phyloP scores from a whole-genome alignment of 2,329 filamentous ascomycete genomes.

The Furcasterigmium sp. region DNA sequence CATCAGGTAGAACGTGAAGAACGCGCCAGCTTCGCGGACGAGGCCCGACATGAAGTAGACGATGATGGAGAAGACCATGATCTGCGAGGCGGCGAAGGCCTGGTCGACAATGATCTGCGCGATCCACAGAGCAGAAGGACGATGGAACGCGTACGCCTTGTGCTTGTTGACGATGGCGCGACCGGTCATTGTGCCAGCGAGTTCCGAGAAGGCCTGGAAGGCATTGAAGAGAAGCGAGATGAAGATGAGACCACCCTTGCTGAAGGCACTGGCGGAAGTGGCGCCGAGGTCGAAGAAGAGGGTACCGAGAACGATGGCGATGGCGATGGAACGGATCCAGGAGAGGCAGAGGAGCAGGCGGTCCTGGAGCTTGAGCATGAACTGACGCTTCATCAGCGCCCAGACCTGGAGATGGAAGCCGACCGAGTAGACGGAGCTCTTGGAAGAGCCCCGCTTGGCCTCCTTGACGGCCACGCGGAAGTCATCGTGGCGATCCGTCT shows the following conservation, averaged over 20 bases:
- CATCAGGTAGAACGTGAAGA: constrained; percentile 72
- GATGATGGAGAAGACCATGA: constrained; percentile 67
- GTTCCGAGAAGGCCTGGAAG: constrained; percentile 79
- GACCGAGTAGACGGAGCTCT: constrained; percentile 74
- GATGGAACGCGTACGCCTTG: constrained; percentile 75
- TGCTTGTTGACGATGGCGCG: constrained; percentile 80
- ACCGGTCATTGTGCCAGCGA: constrained; percentile 70
- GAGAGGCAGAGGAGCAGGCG: constrained; percentile 70
- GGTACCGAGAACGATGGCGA: constrained; percentile 75
- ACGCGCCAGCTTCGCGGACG: constrained; percentile 64
- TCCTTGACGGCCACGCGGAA: constrained; percentile 72
- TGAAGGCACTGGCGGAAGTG: constrained; percentile 68
- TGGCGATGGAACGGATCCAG: constrained; percentile 63
- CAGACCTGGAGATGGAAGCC: constrained; percentile 80
- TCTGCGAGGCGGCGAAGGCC: constrained; percentile 65
- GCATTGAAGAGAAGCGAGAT: constrained; percentile 77
- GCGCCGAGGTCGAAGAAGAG: constrained; percentile 68
- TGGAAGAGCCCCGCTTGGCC: constrained; percentile 70
- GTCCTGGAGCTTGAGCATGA: constrained; percentile 81
- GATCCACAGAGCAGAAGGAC: constrained; percentile 77
- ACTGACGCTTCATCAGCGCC: constrained; percentile 80
- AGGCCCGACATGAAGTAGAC: constrained; percentile 76
- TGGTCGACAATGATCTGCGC: constrained; percentile 77
- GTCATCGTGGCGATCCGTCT: constrained; percentile 66
- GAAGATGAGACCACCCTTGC: constrained; percentile 76